These are phyloP conservation scores for Blumeria hordei DNA, from an alignment of 2,329 filamentous ascomycete species.

Conservation along the genomic window DNA sequence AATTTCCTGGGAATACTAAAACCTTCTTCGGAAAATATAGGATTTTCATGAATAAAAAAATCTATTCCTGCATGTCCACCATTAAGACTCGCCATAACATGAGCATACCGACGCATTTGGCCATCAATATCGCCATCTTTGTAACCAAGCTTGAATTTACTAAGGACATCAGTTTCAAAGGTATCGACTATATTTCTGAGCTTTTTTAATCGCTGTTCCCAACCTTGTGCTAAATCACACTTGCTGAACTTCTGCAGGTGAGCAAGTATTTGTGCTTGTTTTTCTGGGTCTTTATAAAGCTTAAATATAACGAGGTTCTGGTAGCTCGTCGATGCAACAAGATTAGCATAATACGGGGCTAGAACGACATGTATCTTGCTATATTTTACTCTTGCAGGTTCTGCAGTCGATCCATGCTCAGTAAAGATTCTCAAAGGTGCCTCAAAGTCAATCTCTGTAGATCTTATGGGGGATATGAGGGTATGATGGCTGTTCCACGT, in stretches of 20 bases:
- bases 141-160: conserved; percentile 84
- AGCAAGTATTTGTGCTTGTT: conserved; percentile 71
- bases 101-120: conserved; percentile 69
- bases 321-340: conserved; percentile 46
- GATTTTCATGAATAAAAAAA: conserved; percentile 71
- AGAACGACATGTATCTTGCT: conserved; percentile 75
- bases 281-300: conserved; percentile 66
- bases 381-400: conserved; percentile 70
- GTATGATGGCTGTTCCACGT: no score
- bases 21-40: conserved; percentile 50
- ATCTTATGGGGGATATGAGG: conserved; percentile 9
- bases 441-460: conserved; percentile 30
- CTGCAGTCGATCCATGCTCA: conserved; percentile 52
- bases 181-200: conserved; percentile 51
- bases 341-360: conserved; percentile 70
- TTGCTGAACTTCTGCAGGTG: conserved; percentile 58
- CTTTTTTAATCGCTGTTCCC: conserved; percentile 43
- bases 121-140: conserved; percentile 74
- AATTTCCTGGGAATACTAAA: conserved; percentile 55
- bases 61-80: conserved; percentile 59
- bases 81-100: conserved; percentile 62
- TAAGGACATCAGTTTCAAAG: conserved; percentile 74
- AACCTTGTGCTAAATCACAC: conserved; percentile 60
- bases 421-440: conserved; percentile 45
- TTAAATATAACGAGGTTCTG: conserved; percentile 68